A percentile compares a stretch with the other conserved stretches of the same genome.
phyloP scores from a whole-genome alignment of 2,329 filamentous ascomycete species.

The Coleophoma cylindrospora region DNA sequence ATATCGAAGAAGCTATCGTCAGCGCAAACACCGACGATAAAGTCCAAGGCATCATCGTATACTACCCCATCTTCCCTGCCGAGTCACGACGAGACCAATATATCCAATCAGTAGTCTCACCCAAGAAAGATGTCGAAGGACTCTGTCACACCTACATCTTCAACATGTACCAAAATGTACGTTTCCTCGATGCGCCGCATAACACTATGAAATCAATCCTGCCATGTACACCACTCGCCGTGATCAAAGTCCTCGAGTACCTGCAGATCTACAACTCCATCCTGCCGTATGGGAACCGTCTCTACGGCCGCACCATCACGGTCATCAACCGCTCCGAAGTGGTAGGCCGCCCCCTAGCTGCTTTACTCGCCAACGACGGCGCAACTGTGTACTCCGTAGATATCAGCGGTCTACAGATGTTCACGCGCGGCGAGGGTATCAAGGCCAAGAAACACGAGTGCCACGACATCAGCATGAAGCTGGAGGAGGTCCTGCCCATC shows the following conservation, averaged over 20 bases:
- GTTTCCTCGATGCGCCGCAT: constrained; percentile 76
- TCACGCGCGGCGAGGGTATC: constrained; percentile 84
- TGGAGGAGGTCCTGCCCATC: constrained; percentile 77
- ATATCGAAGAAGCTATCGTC: constrained; percentile 84
- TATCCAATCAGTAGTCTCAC: constrained; percentile 87
- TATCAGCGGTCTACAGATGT: constrained; percentile 84
- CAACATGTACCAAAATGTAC: constrained; percentile 99
- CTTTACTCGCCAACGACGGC: constrained; percentile 91
- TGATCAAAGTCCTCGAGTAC: constrained; percentile 96
- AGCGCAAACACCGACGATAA: constrained; percentile 72
- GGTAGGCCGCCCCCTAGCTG: constrained; percentile 87
- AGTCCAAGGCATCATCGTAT: constrained; percentile 90
- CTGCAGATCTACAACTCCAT: constrained; percentile 96
- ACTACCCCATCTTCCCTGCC: constrained; percentile 88
- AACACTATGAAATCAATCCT: constrained; percentile 86
- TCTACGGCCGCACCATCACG: constrained; percentile 91
- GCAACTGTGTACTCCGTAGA: constrained; percentile 95
- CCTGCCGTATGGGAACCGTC: constrained; percentile 83
- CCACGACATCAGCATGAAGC: constrained; percentile 67
- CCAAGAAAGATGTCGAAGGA: constrained; percentile 92
- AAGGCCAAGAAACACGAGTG: constrained; percentile 84
- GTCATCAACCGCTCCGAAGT: constrained; percentile 97
- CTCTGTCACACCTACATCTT: constrained; percentile 90
- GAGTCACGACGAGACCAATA: constrained; percentile 88
- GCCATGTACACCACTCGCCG: constrained; percentile 90